phyloP scores from a whole-genome alignment of 805 yeast species.

The Pichia occidentalis region DNA sequence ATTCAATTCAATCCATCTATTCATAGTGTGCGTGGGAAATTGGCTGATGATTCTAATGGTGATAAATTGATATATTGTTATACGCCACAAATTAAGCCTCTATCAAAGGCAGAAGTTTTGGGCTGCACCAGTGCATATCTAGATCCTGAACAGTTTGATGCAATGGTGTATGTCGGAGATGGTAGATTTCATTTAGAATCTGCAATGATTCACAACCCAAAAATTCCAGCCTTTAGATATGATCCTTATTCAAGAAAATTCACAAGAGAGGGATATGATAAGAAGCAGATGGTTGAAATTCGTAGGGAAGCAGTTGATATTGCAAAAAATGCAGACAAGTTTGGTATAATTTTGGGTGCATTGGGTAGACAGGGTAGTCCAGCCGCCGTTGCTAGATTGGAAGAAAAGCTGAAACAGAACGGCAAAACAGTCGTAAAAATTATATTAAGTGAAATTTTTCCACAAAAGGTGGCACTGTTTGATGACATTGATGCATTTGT shows the following conservation, averaged over 20 bases:
- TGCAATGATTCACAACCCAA: conserved; percentile 96
- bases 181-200: conserved; percentile 94
- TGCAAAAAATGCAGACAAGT: conserved; percentile 54
- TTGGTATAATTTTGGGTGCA: conserved; percentile 88
- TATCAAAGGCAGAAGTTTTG: conserved; percentile 91
- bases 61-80: conserved; percentile 50
- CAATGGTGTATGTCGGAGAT: conserved; percentile 90
- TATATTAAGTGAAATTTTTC: conserved; percentile 87
- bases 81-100: conserved; percentile 88
- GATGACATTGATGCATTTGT: conserved; percentile 92
- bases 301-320: conserved; percentile 65
- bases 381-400: conserved; percentile 62
- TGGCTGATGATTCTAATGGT: conserved; percentile 34
- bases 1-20: conserved; percentile 95
- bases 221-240: conserved; percentile 83
- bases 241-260: conserved; percentile 93
- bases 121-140: conserved; percentile 93
- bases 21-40: conserved; percentile 62
- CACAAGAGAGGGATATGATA: conserved; percentile 84
- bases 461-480: conserved; percentile 84
- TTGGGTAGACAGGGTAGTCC: conserved; percentile 94
- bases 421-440: conserved; percentile 75
- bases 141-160: conserved; percentile 55
- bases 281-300: conserved; percentile 68
- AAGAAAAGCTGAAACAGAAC: conserved; percentile 40